These are phyloP conservation scores for Neofusicoccum umdonicola DNA, from an alignment of 2,329 filamentous ascomycete species.

Conservation along the genomic window DNA sequence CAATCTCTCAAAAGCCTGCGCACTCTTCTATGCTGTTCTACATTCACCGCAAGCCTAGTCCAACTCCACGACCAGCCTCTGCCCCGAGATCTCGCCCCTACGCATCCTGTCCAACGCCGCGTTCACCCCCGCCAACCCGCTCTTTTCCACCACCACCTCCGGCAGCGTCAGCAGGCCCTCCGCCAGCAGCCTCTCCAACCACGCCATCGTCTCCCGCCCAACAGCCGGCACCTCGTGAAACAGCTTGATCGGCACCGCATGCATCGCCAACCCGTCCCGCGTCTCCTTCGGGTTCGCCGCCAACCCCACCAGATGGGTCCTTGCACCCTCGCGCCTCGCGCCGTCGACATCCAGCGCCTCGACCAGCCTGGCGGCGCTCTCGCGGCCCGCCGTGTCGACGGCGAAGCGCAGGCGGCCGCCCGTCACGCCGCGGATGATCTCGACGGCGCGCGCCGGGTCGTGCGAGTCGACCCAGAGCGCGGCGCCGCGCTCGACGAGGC, in stretches of 20 bases:
- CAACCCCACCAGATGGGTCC: constrained; percentile 63
- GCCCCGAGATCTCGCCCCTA: constrained; percentile 64
- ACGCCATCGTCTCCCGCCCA: constrained; percentile 61
- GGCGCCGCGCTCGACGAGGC: not conserved
- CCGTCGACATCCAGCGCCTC: not conserved
- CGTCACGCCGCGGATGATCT: not conserved
- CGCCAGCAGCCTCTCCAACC: constrained; percentile 65
- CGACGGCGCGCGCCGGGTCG: constrained; percentile 6
- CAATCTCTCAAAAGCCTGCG: not conserved
- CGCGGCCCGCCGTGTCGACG: not conserved
- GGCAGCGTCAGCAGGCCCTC: constrained; percentile 56
- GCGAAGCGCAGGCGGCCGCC: not conserved
- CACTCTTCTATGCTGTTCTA: no score
- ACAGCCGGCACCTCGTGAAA: constrained; percentile 67
- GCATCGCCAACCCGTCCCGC: constrained; percentile 51
- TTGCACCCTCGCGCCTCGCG: not conserved
- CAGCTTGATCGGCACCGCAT: constrained; percentile 71
- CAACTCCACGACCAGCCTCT: constrained; percentile 59
- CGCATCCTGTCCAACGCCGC: constrained; percentile 64
- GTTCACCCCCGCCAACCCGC: constrained; percentile 66
- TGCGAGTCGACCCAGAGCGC: constrained; percentile 5
- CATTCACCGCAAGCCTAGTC: constrained; percentile 28
- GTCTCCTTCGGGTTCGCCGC: constrained; percentile 63
- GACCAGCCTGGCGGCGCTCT: constrained; percentile 1
- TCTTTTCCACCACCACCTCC: constrained; percentile 64